Base-by-base conservation (phyloP, 441 rosid species). In the Gossypium davidsonii region DNA sequence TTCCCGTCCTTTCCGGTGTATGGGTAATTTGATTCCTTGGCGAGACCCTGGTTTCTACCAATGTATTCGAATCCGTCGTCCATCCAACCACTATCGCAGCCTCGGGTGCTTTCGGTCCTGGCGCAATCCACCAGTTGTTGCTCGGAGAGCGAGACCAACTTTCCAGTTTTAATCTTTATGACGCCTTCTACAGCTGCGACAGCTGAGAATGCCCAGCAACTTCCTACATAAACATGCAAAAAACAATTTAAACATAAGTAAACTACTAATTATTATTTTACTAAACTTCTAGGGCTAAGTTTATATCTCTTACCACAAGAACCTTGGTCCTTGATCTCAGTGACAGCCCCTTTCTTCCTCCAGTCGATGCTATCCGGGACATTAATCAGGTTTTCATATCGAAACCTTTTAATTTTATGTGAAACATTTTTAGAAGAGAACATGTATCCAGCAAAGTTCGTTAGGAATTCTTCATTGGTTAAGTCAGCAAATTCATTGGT, bases 311-410 rank as follows among this genome's bases (percentile, higher is more conserved):
- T 78, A 86, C 90, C 83, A 49, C 88, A 84, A 46, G 2, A 1
- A 25, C 81, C 79, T 76, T 85, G 88, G 70, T 49, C 2, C 61
- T 80, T 79, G 25, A 80, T 57, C 4, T 26, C 66, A 10, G 85
- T 85, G 23, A 85, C 90, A 2, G 83, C 87, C 53, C 86, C 87
- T 70, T 73, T 70, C 42, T 55, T 12, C 61, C 74, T 74, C 90
- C 90, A 87, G 11, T 87, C 83, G 39, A 79, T 57, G 72, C 63
- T 78, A 1, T 48, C 5, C 15, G 81, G 83, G 4, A 75, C 66
- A 1, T 49, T 57, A 7, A 67, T 78, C 11, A 61, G 68, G 44
- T 78, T 85, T 79, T 70, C 61, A 67, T 77, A 71, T 60, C 49
- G 59, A 52, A 77, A 75, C 7, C 26, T 17, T 26, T 68, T 68